These are phyloP conservation scores for Galerina marginata DNA, from an alignment of 768 basidiomycete genomes.

Conservation along the genomic window DNA sequence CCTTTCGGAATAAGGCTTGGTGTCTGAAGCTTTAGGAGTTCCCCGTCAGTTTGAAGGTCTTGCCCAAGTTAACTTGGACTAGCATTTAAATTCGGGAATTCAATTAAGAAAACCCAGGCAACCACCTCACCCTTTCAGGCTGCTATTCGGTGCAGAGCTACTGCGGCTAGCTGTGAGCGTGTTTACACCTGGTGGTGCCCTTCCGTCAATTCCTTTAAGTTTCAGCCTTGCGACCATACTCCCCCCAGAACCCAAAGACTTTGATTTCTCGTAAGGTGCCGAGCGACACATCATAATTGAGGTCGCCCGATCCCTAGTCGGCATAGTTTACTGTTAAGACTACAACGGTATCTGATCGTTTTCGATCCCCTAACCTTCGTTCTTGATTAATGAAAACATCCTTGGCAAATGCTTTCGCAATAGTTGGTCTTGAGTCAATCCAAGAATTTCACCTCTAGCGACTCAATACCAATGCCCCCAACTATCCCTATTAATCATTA, in stretches of 20 bases:
- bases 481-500: constrained; percentile 86
- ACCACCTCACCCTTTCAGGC: too few species aligned
- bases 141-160: too few species aligned
- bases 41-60: too few species aligned
- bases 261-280: constrained; percentile 88
- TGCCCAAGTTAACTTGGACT: too few species aligned
- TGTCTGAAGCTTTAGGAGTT: too few species aligned
- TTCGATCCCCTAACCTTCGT: constrained; percentile 87
- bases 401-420: constrained; percentile 86
- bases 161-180: too few species aligned
- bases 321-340: constrained; percentile 87
- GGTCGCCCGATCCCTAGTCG: constrained; percentile 76
- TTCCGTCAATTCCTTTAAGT: constrained; percentile 87
- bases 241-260: constrained; percentile 80
- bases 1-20: too few species aligned
- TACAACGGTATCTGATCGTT: constrained; percentile 81
- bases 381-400: constrained; percentile 88
- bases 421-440: constrained; percentile 82
- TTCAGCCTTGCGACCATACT: constrained; percentile 63
- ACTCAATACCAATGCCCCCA: constrained; percentile 83
- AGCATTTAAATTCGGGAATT: too few species aligned
- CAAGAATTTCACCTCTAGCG: constrained; percentile 88
- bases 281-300: constrained; percentile 72
- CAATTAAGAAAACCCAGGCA: too few species aligned
- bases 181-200: constrained; percentile 71